These are phyloP conservation scores for Beauveria varroae DNA, from an alignment of 2,329 filamentous ascomycete genomes.

Conservation along the genomic window DNA sequence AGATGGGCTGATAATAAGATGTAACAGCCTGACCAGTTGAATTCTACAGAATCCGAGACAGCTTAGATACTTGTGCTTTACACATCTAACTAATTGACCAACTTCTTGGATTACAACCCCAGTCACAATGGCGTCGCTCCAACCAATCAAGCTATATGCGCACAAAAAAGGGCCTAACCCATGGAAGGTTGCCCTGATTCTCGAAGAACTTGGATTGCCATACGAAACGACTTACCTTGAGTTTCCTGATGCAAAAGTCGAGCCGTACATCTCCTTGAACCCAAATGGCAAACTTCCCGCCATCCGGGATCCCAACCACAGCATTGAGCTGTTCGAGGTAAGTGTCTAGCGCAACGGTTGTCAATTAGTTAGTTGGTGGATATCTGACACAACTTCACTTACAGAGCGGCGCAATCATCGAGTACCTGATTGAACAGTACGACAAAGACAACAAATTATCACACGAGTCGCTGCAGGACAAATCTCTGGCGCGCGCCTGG, in stretches of 20 bases:
- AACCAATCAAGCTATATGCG: neutral
- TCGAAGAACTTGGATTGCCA: slow-evolving; percentile 19
- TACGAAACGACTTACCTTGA: slow-evolving; percentile 15
- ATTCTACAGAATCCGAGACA: too few relatives aligned
- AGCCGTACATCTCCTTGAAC: slow-evolving; percentile 18
- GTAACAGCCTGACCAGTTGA: neutral
- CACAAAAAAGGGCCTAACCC: slow-evolving; percentile 13
- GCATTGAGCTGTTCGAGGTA: slow-evolving; percentile 7
- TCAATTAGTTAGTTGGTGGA: too few relatives aligned
- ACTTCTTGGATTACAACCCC: neutral
- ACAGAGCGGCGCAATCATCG: slow-evolving; percentile 19
- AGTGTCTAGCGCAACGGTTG: neutral
- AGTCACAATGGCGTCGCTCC: neutral
- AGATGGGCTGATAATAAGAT: neutral
- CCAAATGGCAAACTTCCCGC: slow-evolving; percentile 17
- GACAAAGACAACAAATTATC: slow-evolving; percentile 14
- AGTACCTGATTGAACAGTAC: slow-evolving; percentile 19
- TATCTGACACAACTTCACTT: slow-evolving; percentile 7
- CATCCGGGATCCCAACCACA: slow-evolving; percentile 17
- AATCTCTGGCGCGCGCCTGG: slow-evolving; percentile 11
- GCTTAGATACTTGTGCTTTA: too few relatives aligned
- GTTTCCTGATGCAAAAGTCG: slow-evolving; percentile 18
- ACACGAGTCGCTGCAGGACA: slow-evolving; percentile 12
- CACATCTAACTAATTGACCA: too few relatives aligned
- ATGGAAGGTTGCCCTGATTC: slow-evolving; percentile 17